Evolutionary conservation across 2,329 filamentous ascomycete species (phyloP).

Genomic region (Davidsoniella eucalypti): DNA sequence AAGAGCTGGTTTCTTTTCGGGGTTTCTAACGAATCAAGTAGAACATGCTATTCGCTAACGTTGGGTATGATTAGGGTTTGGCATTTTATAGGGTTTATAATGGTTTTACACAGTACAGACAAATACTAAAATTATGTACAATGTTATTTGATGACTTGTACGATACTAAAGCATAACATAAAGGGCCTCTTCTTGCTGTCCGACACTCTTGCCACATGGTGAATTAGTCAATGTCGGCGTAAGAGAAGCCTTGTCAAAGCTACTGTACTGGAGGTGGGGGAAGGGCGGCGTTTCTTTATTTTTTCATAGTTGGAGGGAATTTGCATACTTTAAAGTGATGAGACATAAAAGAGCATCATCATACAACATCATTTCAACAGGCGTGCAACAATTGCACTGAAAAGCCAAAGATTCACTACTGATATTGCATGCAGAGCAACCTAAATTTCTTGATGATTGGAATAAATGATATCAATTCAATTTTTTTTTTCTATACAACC

Average conservation of each 20-base stretch:
- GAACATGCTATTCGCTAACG: neutral
- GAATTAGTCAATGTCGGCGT: too few relatives aligned
- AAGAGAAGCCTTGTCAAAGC: too few relatives aligned
- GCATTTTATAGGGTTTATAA: neutral
- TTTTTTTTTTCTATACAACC: too few relatives aligned
- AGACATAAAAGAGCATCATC: neutral
- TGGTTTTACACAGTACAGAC: slow-evolving; percentile 3
- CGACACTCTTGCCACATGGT: too few relatives aligned
- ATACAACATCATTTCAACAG: neutral
- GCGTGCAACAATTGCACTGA: neutral
- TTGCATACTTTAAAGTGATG: too few relatives aligned
- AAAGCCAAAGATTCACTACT: neutral
- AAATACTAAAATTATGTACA: neutral
- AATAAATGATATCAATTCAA: too few relatives aligned
- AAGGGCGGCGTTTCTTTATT: too few relatives aligned
- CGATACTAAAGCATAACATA: neutral
- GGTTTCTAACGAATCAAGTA: slow-evolving; percentile 1
- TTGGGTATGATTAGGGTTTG: neutral
- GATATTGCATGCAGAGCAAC: neutral
- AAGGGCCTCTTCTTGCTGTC: too few relatives aligned
- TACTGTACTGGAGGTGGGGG: too few relatives aligned
- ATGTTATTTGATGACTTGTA: slow-evolving; percentile 3
- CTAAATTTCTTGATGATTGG: too few relatives aligned
- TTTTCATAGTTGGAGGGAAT: too few relatives aligned
- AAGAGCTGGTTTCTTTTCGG: neutral